Base-by-base conservation (phyloP, 2,329 filamentous ascomycete species). In the Rhytidhysteron rufulum region DNA sequence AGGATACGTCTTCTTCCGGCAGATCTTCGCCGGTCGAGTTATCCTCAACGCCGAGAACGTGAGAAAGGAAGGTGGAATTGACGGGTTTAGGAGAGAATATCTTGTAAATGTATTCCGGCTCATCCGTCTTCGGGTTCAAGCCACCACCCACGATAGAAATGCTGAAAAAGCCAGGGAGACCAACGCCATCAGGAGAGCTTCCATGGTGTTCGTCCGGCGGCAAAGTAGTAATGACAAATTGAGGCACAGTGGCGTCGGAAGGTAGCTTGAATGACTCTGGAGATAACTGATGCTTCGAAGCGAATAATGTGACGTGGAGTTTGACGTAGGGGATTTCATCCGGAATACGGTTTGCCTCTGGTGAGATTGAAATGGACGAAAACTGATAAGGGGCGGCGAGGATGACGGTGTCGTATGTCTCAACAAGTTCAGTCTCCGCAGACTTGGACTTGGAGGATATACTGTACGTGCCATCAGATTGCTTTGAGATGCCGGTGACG, bases 251-350 rank as follows among this genome's bases (percentile, higher is more conserved):
- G 21, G 71, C 66, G n/a, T 67, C 74, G 0, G 74, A 60, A 2
- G 72, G 57, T 2, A 94, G 72, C 41, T 80, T 79, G 71, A 97
- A 97, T 59, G 82, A 89, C 3, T 63, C 63, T 0, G 85, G 77
- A 16, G 79, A 82, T n/a, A 95, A 75, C n/a, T 69, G 74, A 51
- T 82, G 79, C 0, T 87, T 82, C 0, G 88, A 87, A 0, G 90
- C 75, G 55, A 98, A 91, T 1, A 97, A 78, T 0, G 91, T 97
- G 38, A 96, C 91, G 57, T 97, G 85, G 0, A 97, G 76, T 34
- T 79, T 78, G 3, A 88, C 86, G 61, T 96, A 98, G 0, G 88
- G 86, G n/a, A 96, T 83, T 33, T 78, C 64, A 49, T 93, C 85
- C 2, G 94, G 88, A 4, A 69, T 64, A 22, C 77, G 72, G 39